Percentiles rank a stretch among this genome's conserved stretches.
These are phyloP conservation scores for Carallia brachiata DNA, from an alignment of 345 rosid genomes.

Conservation along the genomic window DNA sequence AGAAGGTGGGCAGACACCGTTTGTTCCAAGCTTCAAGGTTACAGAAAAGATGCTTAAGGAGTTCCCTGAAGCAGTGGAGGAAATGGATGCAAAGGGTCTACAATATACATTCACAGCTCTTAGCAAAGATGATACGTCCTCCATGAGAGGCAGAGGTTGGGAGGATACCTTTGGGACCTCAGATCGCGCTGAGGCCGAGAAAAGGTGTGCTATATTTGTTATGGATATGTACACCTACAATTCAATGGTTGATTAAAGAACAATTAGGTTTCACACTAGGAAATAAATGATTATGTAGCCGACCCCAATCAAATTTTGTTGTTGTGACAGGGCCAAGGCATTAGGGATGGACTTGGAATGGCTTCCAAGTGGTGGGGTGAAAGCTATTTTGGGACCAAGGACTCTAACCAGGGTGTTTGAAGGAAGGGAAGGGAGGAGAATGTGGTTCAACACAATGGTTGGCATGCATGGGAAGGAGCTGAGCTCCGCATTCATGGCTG, in stretches of 20 bases:
- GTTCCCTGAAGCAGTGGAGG: conserved; percentile 57
- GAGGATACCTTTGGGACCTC: conserved; percentile 59
- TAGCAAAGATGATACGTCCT: conserved; percentile 38
- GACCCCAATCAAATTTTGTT: not conserved
- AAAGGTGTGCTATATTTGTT: conserved; percentile 25
- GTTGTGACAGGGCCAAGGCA: conserved; percentile 36
- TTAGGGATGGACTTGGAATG: conserved; percentile 63
- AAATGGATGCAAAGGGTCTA: conserved; percentile 54
- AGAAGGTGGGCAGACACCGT: conserved; percentile 66
- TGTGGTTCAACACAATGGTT: conserved; percentile 67
- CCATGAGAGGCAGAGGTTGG: conserved; percentile 70
- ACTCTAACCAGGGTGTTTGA: conserved; percentile 53
- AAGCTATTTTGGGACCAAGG: conserved; percentile 37
- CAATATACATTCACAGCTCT: conserved; percentile 46
- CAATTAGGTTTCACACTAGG: too few relatives aligned
- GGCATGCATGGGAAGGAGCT: conserved; percentile 62
- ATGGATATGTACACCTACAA: too few relatives aligned
- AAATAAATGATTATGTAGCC: too few relatives aligned
- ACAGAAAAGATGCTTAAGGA: conserved; percentile 56
- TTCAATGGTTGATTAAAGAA: too few relatives aligned
- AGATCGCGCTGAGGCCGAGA: conserved; percentile 47
- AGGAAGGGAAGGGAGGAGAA: conserved; percentile 62
- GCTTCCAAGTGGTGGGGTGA: conserved; percentile 50
- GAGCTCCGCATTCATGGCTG: conserved; percentile 58
- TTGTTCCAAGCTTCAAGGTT: conserved; percentile 67